Conservation (phyloP, 1,139 yeast genomes). For the Geotrichum bryndzae region DNA sequence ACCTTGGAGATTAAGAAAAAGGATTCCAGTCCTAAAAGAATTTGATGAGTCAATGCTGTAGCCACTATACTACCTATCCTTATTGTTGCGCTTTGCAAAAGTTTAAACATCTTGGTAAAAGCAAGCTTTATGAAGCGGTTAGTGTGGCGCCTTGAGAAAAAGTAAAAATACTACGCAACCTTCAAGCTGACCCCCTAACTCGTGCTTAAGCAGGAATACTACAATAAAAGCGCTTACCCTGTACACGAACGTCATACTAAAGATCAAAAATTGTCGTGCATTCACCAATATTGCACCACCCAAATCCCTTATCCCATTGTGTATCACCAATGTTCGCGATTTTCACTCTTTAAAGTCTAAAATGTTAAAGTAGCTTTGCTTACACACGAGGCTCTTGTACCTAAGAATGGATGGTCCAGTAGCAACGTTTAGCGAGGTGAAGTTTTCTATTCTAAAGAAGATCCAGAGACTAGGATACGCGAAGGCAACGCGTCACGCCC, state of each 20-base stretch:
- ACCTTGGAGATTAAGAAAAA: not conserved
- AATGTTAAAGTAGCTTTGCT: not conserved
- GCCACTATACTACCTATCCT: too few relatives aligned
- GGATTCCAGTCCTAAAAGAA: not conserved
- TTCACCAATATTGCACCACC: not conserved
- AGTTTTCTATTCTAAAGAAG: not conserved
- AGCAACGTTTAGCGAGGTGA: not conserved
- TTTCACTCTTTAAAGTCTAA: not conserved
- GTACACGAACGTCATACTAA: not conserved
- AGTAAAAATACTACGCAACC: too few relatives aligned
- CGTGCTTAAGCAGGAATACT: too few relatives aligned
- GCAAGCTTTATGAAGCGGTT: too few relatives aligned
- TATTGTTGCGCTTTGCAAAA: too few relatives aligned
- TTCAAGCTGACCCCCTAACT: too few relatives aligned
- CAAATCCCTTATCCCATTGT: not conserved
- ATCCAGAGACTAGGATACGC: not conserved
- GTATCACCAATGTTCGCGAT: not conserved
- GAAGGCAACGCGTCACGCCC: not conserved
- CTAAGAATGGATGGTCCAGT: not conserved
- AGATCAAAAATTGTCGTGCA: not conserved
- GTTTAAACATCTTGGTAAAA: too few relatives aligned
- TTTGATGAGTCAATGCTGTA: too few relatives aligned
- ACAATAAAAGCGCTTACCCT: not conserved
- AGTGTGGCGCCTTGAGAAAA: too few relatives aligned
- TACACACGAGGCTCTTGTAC: not conserved